Base-by-base conservation (phyloP, 106 monocot genomes). In the Dioscorea alata region DNA sequence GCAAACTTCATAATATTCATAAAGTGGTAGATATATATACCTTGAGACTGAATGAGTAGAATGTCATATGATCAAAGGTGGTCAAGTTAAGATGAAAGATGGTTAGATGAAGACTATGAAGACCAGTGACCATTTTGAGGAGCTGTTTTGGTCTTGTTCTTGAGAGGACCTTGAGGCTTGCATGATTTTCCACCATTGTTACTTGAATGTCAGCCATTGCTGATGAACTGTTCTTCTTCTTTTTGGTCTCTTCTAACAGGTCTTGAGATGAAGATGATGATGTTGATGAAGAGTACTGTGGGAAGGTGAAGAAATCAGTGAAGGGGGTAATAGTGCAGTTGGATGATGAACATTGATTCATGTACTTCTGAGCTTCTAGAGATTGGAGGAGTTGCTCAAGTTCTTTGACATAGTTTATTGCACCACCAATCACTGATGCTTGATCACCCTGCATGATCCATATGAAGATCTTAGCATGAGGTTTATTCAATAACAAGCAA, bases 1-100 rank as follows among this genome's bases (percentile, higher is more conserved):
- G 42, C 1, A 42, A 42, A 10, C 10, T 42, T 28, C 28, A 28
- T 28, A 10, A 42, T 42, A 42, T 42, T 42, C 42, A 42, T 42
- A 5, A 28, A 28, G 28, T 28, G n/a, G n/a, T n/a, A n/a, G n/a
- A n/a, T n/a, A n/a, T n/a, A 42, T 6, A 42, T 81, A 84, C 88
- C 84, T 88, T 88, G n/a, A 88, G 78, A 19, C 76, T 88, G 69
- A 88, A 84, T 10, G 84, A 81, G 69, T 88, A 88, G 57, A 88
- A 56, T 19, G 76, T 70, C 78, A 81, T 79, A 23, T 71, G 68
- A 48, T 88, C 73, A n/a, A 75, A 28, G 19, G 81, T 68, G 25
- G 88, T 84, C 48, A 88, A 68, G 50, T 85, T 88, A 52, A 88
- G 85, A 65, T 88, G 85, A 25, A 84, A 70, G 2, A 75, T 68